phyloP scores from a whole-genome alignment of 495 filamentous ascomycete genomes.

The Neurospora sp. region DNA sequence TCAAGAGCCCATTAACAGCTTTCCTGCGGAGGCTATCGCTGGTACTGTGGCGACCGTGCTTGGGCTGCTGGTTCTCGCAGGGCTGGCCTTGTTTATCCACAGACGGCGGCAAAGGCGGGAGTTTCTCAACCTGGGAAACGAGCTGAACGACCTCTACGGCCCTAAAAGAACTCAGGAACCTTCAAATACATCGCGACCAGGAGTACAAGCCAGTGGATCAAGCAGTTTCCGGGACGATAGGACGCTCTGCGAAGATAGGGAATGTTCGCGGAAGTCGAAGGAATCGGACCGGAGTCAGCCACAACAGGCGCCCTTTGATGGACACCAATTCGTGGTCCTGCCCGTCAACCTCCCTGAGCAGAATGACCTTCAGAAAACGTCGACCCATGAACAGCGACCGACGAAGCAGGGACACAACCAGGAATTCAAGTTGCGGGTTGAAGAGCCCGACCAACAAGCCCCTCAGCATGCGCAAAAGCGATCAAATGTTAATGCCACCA shows the following conservation, averaged over 20 bases:
- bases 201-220: neutral
- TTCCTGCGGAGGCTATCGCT: conserved; percentile 10
- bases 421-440: neutral
- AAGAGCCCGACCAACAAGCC: neutral
- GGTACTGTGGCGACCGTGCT: conserved; percentile 3
- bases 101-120: neutral
- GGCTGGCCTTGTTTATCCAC: neutral
- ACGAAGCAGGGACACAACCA: neutral
- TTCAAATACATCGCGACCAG: neutral
- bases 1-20: neutral
- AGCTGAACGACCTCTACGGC: conserved; percentile 3
- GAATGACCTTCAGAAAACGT: neutral
- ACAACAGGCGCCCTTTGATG: neutral
- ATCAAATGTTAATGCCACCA: neutral
- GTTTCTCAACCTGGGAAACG: neutral
- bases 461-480: neutral
- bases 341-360: neutral
- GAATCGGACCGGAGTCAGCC: neutral
- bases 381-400: neutral
- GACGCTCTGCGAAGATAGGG: neutral
- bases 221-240: neutral
- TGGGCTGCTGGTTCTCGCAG: conserved; percentile 1
- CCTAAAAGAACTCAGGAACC: neutral
- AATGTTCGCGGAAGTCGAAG: neutral
- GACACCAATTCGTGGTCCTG: neutral